Evolutionary conservation across 306 rosid species (phyloP), one percentile per base, ranked within the genome.

Genomic region (Ziziphus jujuba): DNA sequence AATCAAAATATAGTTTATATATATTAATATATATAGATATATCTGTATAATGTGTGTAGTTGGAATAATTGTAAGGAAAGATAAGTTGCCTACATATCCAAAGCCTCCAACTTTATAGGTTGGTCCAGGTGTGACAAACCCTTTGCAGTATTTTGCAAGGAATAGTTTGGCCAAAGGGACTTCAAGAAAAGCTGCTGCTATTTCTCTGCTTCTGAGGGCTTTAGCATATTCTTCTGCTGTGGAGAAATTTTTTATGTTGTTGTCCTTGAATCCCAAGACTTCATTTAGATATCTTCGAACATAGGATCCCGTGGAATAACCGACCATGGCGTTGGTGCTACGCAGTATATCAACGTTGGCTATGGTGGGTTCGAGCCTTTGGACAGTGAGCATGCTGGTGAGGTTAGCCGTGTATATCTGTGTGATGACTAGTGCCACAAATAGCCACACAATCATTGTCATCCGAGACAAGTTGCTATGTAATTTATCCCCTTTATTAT

Each of bases 321-420:
- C 91, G 8, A 86, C 75, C 22, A 16, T 28, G 31, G 77, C 71
- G n/a, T 79, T 64, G 49, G 40, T 54, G 6, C 59, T 70, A 38
- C 45, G 35, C 13, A 82, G 66, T 19, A 55, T 47, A 22, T 75
- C 83, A 21, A 82, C 36, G n/a, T 77, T 53, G 12, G 70, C 21
- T 28, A 79, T 2, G 0, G 77, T 50, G 0, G 88, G 91, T 75
- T 78, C 88, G 20, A 83, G 79, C 57, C 36, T 56, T 64, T 83
- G 79, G 19, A 75, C 50, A 2, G 86, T 86, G 43, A 86, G 82
- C 69, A 85, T 66, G 69, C 84, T 79, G 16, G 87, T 15, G 12
- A 85, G 82, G 61, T 59, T 85, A 13, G 85, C 90, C 6, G 81
- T 80, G 69, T 82, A 82, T 7, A 76, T 66, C 47, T 83, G 88